These are phyloP conservation scores for Globisporangium nunn DNA, from an alignment of 352 stramenopile species.

Conservation along the genomic window DNA sequence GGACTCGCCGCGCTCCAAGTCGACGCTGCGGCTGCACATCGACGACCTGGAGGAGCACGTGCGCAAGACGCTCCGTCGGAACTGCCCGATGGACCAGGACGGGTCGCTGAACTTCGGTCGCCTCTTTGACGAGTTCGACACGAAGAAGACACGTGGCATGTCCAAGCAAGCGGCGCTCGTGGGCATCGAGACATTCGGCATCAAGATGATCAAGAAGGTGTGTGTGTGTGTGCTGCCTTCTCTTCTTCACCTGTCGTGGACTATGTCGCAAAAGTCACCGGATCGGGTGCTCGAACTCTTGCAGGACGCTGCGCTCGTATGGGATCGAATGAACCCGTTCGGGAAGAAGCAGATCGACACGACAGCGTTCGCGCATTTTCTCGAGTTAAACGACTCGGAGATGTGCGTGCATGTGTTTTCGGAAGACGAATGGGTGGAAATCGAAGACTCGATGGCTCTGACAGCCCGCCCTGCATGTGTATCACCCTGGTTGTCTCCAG, in stretches of 20 bases:
- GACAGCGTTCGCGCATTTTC: slow-evolving; percentile 46
- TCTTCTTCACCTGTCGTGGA: not conserved
- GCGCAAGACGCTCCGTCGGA: slow-evolving; percentile 52
- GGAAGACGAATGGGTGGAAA: too few relatives aligned
- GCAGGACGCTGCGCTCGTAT: slow-evolving; percentile 51
- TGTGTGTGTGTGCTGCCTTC: not conserved
- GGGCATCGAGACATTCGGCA: slow-evolving; percentile 60
- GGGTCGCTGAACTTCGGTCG: slow-evolving; percentile 64
- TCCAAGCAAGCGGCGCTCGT: slow-evolving; percentile 33
- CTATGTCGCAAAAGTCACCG: too few relatives aligned
- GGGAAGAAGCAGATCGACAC: slow-evolving; percentile 50
- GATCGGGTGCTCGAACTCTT: slow-evolving; percentile 4
- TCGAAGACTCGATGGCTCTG: too few relatives aligned
- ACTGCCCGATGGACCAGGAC: slow-evolving; percentile 73
- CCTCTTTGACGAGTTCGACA: slow-evolving; percentile 73
- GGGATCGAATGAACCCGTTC: slow-evolving; percentile 65
- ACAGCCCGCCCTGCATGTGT: not conserved
- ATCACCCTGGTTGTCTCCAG: slow-evolving; percentile 16
- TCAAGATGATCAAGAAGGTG: slow-evolving; percentile 77
- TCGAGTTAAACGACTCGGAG: slow-evolving; percentile 71
- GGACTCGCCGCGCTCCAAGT: slow-evolving; percentile 32
- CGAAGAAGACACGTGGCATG: slow-evolving; percentile 51
- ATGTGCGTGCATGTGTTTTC: slow-evolving; percentile 38
- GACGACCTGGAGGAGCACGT: slow-evolving; percentile 69
- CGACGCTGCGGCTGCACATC: slow-evolving; percentile 40